Evolutionary conservation across 2,329 filamentous ascomycete genomes (phyloP).

Genomic region (Fusarium pseudocircinatum): DNA sequence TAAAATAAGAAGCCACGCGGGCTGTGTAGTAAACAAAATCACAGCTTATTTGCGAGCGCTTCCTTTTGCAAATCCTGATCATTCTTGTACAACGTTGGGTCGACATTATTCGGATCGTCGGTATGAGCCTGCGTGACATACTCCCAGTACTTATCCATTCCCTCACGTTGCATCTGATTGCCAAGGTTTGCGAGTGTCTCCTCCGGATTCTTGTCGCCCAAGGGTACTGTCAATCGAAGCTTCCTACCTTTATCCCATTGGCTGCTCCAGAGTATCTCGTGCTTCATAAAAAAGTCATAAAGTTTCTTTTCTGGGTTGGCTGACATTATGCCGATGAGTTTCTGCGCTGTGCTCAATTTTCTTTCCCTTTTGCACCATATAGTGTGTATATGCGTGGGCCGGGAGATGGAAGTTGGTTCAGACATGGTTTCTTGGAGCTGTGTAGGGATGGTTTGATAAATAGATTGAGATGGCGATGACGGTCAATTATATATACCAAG

Average conservation of each 20-base stretch:
- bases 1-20: rapidly evolving
- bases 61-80: not conserved
- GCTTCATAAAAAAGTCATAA: rapidly evolving
- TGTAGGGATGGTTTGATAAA: no score
- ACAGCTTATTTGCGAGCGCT: not conserved
- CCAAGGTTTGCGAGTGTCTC: not conserved
- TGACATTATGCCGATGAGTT: rapidly evolving
- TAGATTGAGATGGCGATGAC: no score
- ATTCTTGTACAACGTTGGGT: not conserved
- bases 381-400: not conserved
- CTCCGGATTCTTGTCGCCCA: not conserved
- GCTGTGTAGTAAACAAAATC: not conserved
- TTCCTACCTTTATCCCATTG: no score
- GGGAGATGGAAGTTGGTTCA: not conserved
- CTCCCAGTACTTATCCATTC: not conserved
- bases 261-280: no score
- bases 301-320: rapidly evolving
- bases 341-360: rapidly evolving
- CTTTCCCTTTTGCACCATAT: not conserved
- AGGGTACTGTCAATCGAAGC: not conserved
- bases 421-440: not conserved
- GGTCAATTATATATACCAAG: not conserved
- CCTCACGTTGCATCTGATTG: rapidly evolving
- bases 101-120: not conserved
- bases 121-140: not conserved